Base-by-base conservation (phyloP, 1,284 basidiomycete species). In the Ustilago trichophora region DNA sequence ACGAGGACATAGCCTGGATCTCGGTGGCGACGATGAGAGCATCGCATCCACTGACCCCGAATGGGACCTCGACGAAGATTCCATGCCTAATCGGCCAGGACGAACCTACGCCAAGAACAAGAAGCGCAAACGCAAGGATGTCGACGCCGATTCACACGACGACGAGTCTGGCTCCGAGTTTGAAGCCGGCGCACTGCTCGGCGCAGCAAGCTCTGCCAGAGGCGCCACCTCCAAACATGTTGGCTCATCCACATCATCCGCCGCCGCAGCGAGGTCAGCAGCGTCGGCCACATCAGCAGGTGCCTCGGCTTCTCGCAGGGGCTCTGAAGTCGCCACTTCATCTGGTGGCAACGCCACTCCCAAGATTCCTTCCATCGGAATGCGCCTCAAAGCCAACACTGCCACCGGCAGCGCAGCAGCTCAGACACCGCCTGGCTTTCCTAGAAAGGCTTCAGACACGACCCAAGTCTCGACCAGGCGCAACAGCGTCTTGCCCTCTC, bases 31-130 rank as follows among this genome's bases (percentile, higher is more conserved):
- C 32, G 63, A 69, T 27, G 73, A 66, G 22, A 65, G 70, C 49
- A 46, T 62, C 21, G 57, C 52, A 6, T 67, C 60, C 3, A 65
- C 71, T 24, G 66, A 75, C 32, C 58, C 60, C 4, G 73, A 73
- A 26, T 73, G 72, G 72, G 73, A 73, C 26, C 49, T 71, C 13
- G 68, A 71, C 35, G 68, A 71, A 36, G 72, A 73, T 15, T 67
- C 68, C 18, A 55, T 66, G 38, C 71, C 71, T 3, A 65, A 57
- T 35, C 50, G 71, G n/a, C 73, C 73, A 8, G 71, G 71, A 19
- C 53, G 72, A 4, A 65, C 68, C 11, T 73, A 70, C 29, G 52
- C 40, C 12, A 73, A 60, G 46, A 65, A 73, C 44, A 73, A 67
- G 54, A 73, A 70, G 38, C 66, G 68, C 36, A 67, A 54, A 33